Evolutionary conservation across 2,329 filamentous ascomycete genomes (phyloP), one percentile per base, ranked within the genome.

Genomic region (Fusarium setosum): DNA sequence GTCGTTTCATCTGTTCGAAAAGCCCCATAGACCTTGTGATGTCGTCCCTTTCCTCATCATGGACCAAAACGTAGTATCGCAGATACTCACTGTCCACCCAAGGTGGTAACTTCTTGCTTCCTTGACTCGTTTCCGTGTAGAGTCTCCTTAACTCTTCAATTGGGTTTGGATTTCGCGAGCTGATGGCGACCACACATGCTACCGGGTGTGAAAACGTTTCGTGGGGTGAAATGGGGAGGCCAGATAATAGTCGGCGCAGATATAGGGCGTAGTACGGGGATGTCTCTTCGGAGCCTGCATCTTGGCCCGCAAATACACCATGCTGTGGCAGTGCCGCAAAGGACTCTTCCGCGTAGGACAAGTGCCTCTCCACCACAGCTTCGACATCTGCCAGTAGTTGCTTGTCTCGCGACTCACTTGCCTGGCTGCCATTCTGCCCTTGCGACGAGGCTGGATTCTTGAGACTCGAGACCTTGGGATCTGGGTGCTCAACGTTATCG

Each of bases 1-100:
- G 93, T n/a, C 96, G 89, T 79, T 98, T 99, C 96, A 99, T 99
- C 77, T 97, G 93, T 71, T 99, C 96, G 77, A 97, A 99, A 24
- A 98, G 83, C 17, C 89, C 88, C 77, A 95, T 95, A 12, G 94
- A 97, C 78, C 94, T 92, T 34, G 88, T 88, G 62, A 98, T 97
- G 75, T 99, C 94, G 73, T 97, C 95, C 62, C 89, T 89, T 74
- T 99, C 96, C 79, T 99, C 96, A 71, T 99, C 96, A 73, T 99
- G 96, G 17, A 99, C 91, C 38, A 99, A 83, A 15, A 99, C 92
- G 78, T 99, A 99, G 78, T 99, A 99, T 65, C 96, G 88, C 65
- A 99, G 82, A 76, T 96, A 99, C 63, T 98, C 94, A 26, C 92
- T 90, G 73, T 97, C 90, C 1, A 97, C 92, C 92, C 95, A 99